A percentile compares a stretch with the other conserved stretches of the same genome.
Conservation (phyloP, 331 rosid species). For the Phaseolus coccineus region DNA sequence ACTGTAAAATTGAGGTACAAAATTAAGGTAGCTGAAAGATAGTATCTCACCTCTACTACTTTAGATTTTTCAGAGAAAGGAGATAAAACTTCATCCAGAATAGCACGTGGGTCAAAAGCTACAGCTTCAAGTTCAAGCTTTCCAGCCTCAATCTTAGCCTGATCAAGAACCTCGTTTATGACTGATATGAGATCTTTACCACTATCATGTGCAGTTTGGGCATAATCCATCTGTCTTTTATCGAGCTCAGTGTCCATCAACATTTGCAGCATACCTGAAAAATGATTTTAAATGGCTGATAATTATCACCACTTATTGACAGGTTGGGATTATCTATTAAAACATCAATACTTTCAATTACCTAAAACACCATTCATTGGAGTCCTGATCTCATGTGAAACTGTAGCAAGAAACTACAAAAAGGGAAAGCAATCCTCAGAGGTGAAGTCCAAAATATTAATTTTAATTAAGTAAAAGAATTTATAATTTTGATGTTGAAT, state of each 20-base stretch:
- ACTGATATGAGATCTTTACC: conserved; percentile 88
- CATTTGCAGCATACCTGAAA: conserved; percentile 95
- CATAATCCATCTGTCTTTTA: conserved; percentile 81
- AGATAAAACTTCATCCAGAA: conserved; percentile 82
- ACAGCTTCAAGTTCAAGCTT: conserved; percentile 96
- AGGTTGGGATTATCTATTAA: background rate
- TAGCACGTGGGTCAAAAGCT: conserved; percentile 74
- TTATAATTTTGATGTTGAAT: conserved; percentile 21
- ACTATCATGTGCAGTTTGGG: conserved; percentile 82
- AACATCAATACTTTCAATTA: conserved; percentile 45
- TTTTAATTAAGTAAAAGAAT: conserved; percentile 22
- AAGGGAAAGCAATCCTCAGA: conserved; percentile 38
- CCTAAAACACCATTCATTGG: conserved; percentile 99
- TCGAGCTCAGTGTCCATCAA: conserved; percentile 94
- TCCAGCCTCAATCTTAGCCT: conserved; percentile 93
- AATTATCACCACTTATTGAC: conserved; percentile 38
- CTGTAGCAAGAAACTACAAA: conserved; percentile 94
- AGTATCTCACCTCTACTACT: conserved; percentile 77
- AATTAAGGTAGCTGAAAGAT: conserved; percentile 28
- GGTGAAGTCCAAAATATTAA: conserved; percentile 19
- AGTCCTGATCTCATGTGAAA: conserved; percentile 98
- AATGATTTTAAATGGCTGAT: conserved; percentile 36
- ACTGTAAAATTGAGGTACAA: conserved; percentile 28
- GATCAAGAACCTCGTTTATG: conserved; percentile 96
- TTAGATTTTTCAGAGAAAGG: conserved; percentile 76